phyloP scores from a whole-genome alignment of 768 basidiomycete genomes.

The Psilocybe azurescens region DNA sequence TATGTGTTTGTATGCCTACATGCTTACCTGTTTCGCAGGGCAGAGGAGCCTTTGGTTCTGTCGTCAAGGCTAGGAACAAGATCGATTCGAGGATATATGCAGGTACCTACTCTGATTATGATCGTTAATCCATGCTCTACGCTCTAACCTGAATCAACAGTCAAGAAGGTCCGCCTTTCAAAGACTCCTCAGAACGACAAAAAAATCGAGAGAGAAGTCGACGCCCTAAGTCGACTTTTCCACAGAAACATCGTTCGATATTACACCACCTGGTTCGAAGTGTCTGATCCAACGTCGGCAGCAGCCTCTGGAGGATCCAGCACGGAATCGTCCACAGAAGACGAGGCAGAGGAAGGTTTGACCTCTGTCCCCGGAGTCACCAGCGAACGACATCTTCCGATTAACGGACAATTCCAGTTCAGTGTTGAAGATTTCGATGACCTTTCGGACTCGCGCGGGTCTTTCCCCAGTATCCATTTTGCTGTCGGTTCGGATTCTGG shows the following conservation, averaged over 20 bases:
- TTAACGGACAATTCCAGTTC: constrained; percentile 64
- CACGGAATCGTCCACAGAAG: constrained; percentile 29
- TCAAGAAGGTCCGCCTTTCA: constrained; percentile 84
- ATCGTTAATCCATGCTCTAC: not conserved
- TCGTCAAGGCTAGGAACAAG: constrained; percentile 91
- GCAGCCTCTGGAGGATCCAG: constrained; percentile 56
- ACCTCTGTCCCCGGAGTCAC: constrained; percentile 48
- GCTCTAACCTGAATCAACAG: constrained; percentile 36
- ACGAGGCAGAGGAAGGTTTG: constrained; percentile 45
- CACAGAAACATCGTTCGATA: constrained; percentile 94
- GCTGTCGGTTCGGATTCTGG: constrained; percentile 39
- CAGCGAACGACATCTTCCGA: constrained; percentile 39
- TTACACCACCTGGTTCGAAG: constrained; percentile 91
- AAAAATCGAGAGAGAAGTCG: constrained; percentile 91
- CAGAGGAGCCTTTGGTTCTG: constrained; percentile 91
- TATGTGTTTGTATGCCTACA: not conserved
- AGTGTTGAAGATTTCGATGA: constrained; percentile 70
- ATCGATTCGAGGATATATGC: constrained; percentile 88
- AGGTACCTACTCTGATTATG: constrained; percentile 43
- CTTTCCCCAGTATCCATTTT: constrained; percentile 90
- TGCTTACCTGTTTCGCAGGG: constrained; percentile 51
- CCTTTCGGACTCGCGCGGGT: constrained; percentile 57
- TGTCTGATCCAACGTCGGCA: constrained; percentile 55
- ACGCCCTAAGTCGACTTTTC: constrained; percentile 83
- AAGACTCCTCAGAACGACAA: constrained; percentile 79